Conservation (phyloP, 2,329 filamentous ascomycete species). For the Onygenales sp. region DNA sequence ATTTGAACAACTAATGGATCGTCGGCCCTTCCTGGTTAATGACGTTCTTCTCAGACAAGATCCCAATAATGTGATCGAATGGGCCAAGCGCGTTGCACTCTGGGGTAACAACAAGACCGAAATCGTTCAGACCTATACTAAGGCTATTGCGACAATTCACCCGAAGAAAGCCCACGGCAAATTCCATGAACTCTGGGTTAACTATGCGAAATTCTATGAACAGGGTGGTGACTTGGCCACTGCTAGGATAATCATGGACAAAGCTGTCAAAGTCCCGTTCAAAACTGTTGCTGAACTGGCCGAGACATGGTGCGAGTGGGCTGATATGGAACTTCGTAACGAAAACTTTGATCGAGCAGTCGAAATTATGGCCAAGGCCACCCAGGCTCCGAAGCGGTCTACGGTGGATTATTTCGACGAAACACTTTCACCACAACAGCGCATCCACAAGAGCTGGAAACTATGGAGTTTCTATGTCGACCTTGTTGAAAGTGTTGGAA, state of each 20-base stretch:
- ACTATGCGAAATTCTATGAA: slow-evolving; percentile 97
- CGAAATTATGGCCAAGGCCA: slow-evolving; percentile 92
- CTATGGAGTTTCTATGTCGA: slow-evolving; percentile 99
- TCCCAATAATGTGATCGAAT: slow-evolving; percentile 89
- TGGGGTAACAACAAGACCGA: slow-evolving; percentile 92
- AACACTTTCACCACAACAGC: slow-evolving; percentile 81
- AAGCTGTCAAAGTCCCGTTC: slow-evolving; percentile 94
- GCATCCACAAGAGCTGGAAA: slow-evolving; percentile 99
- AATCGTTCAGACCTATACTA: slow-evolving; percentile 87
- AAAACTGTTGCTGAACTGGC: slow-evolving; percentile 95
- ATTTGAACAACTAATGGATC: slow-evolving; percentile 96
- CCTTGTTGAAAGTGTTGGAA: slow-evolving; percentile 86
- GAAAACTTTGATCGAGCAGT: slow-evolving; percentile 94
- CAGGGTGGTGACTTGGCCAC: slow-evolving; percentile 72
- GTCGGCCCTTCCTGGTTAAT: slow-evolving; percentile 89
- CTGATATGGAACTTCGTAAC: slow-evolving; percentile 91
- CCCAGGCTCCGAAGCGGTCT: slow-evolving; percentile 93
- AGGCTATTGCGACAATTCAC: slow-evolving; percentile 84
- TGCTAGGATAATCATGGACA: slow-evolving; percentile 90
- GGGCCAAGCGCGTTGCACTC: slow-evolving; percentile 91
- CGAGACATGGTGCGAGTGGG: slow-evolving; percentile 99
- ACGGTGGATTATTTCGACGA: slow-evolving; percentile 99
- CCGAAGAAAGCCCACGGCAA: slow-evolving; percentile 90
- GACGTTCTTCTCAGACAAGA: slow-evolving; percentile 93
- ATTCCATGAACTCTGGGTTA: slow-evolving; percentile 91